A percentile compares a stretch with the other conserved stretches of the same genome.
These are phyloP conservation scores for Fusarium sp. DNA, from an alignment of 2,329 filamentous ascomycete genomes.

Conservation along the genomic window DNA sequence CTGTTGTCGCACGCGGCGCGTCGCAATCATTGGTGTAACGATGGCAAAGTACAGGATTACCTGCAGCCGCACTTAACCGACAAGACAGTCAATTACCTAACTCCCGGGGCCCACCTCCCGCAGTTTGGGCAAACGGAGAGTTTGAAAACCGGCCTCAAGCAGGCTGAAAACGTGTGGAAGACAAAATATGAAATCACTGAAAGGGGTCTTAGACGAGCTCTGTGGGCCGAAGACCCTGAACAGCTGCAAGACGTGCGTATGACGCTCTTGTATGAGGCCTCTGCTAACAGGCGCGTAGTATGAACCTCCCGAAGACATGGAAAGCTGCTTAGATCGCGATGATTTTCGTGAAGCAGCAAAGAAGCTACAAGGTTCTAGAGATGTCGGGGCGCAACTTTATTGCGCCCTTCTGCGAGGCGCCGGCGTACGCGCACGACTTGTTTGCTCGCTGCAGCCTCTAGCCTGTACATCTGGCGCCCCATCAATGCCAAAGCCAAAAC, in stretches of 20 bases:
- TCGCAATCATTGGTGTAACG: constrained; percentile 92
- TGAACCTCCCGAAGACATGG: constrained; percentile 71
- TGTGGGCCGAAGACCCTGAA: constrained; percentile 80
- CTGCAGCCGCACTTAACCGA: constrained; percentile 75
- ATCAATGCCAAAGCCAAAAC: constrained; percentile 59
- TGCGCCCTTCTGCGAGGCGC: constrained; percentile 86
- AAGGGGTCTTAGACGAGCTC: constrained; percentile 75
- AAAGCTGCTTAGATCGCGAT: constrained; percentile 74
- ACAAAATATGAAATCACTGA: constrained; percentile 78
- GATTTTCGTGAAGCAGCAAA: constrained; percentile 82
- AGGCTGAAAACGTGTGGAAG: constrained; percentile 76
- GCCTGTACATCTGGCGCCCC: constrained; percentile 72
- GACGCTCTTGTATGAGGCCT: not conserved
- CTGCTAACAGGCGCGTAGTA: constrained; percentile 59
- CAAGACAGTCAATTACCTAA: constrained; percentile 75
- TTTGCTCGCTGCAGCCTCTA: constrained; percentile 90
- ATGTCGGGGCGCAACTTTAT: constrained; percentile 90
- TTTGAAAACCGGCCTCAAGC: constrained; percentile 82
- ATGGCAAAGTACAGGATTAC: constrained; percentile 73
- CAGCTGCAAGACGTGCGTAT: constrained; percentile 69
- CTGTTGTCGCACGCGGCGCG: constrained; percentile 81
- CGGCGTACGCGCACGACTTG: constrained; percentile 84
- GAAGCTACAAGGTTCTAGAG: constrained; percentile 82
- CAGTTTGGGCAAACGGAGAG: constrained; percentile 83
- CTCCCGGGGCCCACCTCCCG: constrained; percentile 73